These are phyloP conservation scores for Diplocarpon mali DNA, from an alignment of 2,329 filamentous ascomycete genomes.

Conservation along the genomic window DNA sequence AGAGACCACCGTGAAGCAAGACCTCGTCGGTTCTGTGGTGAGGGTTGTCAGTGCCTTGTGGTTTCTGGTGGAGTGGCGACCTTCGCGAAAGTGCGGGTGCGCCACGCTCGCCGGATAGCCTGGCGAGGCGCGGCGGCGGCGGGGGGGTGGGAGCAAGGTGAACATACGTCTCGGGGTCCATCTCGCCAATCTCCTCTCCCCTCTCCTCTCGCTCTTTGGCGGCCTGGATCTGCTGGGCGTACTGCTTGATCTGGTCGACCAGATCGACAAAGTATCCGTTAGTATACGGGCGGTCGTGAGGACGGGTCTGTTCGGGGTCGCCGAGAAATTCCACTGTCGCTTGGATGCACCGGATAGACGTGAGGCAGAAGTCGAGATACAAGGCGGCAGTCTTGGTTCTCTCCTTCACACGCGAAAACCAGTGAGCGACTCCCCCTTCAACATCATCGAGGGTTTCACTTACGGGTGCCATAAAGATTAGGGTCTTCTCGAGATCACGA, in stretches of 20 bases:
- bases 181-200: constrained; percentile 40
- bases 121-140: neutral
- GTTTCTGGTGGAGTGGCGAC: neutral
- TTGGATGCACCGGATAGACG: constrained; percentile 82
- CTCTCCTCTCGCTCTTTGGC: constrained; percentile 56
- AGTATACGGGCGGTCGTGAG: constrained; percentile 81
- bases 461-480: constrained; percentile 87
- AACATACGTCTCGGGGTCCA: constrained; percentile 48
- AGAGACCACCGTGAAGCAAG: constrained; percentile 69
- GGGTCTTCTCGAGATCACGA: constrained; percentile 85
- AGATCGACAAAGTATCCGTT: constrained; percentile 96
- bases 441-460: constrained; percentile 51
- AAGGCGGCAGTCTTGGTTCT: constrained; percentile 56
- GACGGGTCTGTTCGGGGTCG: constrained; percentile 77
- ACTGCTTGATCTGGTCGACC: constrained; percentile 82
- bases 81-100: constrained; percentile 1
- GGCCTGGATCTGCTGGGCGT: constrained; percentile 73
- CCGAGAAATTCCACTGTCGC: constrained; percentile 76
- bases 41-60: constrained; percentile 19
- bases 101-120: neutral
- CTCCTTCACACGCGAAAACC: constrained; percentile 60
- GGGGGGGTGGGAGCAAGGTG: constrained; percentile 8
- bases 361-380: constrained; percentile 83
- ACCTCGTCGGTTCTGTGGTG: constrained; percentile 55
- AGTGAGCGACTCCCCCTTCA: constrained; percentile 58